These are phyloP conservation scores for Aethionema arabicum DNA, from an alignment of 345 rosid genomes.

Conservation along the genomic window DNA sequence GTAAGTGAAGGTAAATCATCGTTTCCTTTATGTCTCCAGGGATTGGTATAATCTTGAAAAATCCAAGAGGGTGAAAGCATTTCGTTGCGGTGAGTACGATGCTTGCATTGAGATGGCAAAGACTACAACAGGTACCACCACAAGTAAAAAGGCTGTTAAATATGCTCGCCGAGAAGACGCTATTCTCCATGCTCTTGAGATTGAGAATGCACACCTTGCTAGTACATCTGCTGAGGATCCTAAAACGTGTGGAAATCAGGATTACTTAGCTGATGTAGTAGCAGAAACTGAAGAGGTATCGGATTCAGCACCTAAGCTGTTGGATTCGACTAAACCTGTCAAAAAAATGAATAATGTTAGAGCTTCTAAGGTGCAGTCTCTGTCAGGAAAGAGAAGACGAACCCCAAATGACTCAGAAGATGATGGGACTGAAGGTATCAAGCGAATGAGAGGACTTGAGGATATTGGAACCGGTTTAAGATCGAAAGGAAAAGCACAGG, in stretches of 20 bases:
- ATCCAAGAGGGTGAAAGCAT: slow-evolving; percentile 94
- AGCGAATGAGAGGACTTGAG: slow-evolving; percentile 95
- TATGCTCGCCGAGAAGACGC: slow-evolving; percentile 99
- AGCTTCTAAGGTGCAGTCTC: slow-evolving; percentile 50
- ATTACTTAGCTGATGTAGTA: slow-evolving; percentile 41
- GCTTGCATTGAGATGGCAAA: slow-evolving; percentile 83
- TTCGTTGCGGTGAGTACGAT: slow-evolving; percentile 96
- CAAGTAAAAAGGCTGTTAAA: slow-evolving; percentile 77
- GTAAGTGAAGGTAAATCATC: not conserved
- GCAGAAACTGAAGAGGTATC: slow-evolving; percentile 42
- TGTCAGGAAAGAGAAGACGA: slow-evolving; percentile 62
- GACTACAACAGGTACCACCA: slow-evolving; percentile 60
- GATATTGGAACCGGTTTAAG: slow-evolving; percentile 72
- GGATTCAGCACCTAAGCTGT: slow-evolving; percentile 54
- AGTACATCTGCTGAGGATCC: slow-evolving; percentile 44
- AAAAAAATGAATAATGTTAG: slow-evolving; percentile 48
- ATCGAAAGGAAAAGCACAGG: slow-evolving; percentile 42
- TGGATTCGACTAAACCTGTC: slow-evolving; percentile 54
- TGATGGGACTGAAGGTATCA: slow-evolving; percentile 78
- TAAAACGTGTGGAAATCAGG: slow-evolving; percentile 46
- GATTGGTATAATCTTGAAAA: slow-evolving; percentile 99
- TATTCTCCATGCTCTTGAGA: slow-evolving; percentile 91
- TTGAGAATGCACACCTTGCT: slow-evolving; percentile 71
- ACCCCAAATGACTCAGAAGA: slow-evolving; percentile 95
- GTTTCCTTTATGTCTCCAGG: slow-evolving; percentile 43